phyloP scores from a whole-genome alignment of 2,329 filamentous ascomycete genomes.

The Nemania sp. region DNA sequence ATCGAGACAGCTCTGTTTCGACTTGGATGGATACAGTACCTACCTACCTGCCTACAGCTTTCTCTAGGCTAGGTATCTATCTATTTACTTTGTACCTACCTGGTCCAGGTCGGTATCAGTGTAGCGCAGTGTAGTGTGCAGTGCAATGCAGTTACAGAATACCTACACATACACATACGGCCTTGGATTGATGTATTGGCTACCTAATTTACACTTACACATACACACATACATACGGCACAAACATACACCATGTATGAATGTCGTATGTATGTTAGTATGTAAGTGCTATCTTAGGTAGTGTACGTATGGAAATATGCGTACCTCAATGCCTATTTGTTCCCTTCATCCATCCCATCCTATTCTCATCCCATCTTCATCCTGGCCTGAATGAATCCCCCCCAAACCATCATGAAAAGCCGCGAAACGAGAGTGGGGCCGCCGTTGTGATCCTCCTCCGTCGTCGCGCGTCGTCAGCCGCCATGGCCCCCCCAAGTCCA shows the following conservation, averaged over 20 bases:
- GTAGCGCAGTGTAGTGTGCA: too few species aligned
- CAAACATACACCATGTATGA: too few species aligned
- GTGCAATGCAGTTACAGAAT: neutral
- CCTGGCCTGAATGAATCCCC: slow-evolving; percentile 14
- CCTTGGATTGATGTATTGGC: too few species aligned
- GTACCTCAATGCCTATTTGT: neutral
- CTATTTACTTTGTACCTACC: too few species aligned
- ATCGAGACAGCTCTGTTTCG: slow-evolving; percentile 43
- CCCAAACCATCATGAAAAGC: slow-evolving; percentile 27
- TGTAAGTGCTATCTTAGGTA: neutral
- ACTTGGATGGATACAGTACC: slow-evolving; percentile 4
- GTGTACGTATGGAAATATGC: neutral
- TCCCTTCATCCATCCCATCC: slow-evolving; percentile 8
- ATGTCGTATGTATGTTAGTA: too few species aligned
- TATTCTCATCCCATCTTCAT: neutral
- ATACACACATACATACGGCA: too few species aligned
- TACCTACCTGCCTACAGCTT: neutral
- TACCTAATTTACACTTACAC: too few species aligned
- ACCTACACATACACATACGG: too few species aligned
- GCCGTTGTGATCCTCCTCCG: slow-evolving; percentile 28
- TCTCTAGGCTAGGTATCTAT: neutral
- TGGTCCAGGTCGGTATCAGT: too few species aligned
- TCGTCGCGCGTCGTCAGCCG: slow-evolving; percentile 20
- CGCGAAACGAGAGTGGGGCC: slow-evolving; percentile 34
- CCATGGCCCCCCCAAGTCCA: slow-evolving; percentile 13